Evolutionary conservation across 2,329 filamentous ascomycete genomes (phyloP), one percentile per base, ranked within the genome.

Genomic region (Cadophora luteo-olivacea): DNA sequence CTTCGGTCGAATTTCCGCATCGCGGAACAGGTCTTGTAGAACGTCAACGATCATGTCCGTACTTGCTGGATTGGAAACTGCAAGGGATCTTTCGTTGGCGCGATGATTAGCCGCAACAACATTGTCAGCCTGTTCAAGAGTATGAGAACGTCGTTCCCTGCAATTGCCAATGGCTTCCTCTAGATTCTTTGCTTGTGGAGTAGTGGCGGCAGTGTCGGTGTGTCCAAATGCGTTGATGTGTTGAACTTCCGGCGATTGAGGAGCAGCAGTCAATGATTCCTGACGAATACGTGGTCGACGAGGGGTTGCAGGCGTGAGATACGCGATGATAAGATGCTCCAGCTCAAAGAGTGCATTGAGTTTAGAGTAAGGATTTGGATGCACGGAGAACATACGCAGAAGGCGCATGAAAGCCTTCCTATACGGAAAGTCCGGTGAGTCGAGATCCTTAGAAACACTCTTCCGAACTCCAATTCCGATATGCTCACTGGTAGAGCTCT

Each of bases 361-460:
- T 80, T 99, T 99, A 25, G 88, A 86, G 73, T 92, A 92, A 0
- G 96, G 96, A 76, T 96, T 97, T 0, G 93, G 92, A 72, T 97
- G 92, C 4, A 94, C 92, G 52, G 92, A 93, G 74, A 99, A 97
- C 82, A 93, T 94, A 71, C 89, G 89, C 38, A 98, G 84, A 0
- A 98, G 84, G 14, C 91, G 89, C 72, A 89, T 86, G 77, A 97
- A 97, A 0, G 94, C 92, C 72, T 89, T 88, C 63, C 88, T 88
- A 77, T 95, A 97, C 0, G 92, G 92, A 74, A 97, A 97, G 49
- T 92, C 89, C 5, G 74, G 76, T 38, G 75, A 75, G 11, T 77
- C 74, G 41, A 74, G 63, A 22, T 78, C 76, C 61, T 76, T 78
- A 6, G 72, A 66, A 7, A 72, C 68, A 48, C 41, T 68, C 64